Conservation (phyloP, 2,329 filamentous ascomycete species). For the Colletotrichum cordylinicola region DNA sequence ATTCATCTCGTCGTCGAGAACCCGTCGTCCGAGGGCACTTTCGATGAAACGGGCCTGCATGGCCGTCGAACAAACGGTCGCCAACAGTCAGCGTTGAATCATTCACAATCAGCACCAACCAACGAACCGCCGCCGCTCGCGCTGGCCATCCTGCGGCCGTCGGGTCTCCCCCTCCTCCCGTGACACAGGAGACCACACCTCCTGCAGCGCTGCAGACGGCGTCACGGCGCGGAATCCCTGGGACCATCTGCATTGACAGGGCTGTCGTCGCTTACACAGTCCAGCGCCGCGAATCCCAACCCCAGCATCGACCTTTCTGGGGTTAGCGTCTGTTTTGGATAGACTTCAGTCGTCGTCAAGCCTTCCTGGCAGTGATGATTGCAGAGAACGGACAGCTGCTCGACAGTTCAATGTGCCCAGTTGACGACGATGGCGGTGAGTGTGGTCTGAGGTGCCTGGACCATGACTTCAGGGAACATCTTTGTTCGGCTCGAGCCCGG, state of each 20-base stretch:
- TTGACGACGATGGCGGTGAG: background rate
- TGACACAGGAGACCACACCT: background rate
- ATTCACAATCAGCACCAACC: background rate
- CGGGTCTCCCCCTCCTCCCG: background rate
- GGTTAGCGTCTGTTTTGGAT: slow-evolving; percentile 6
- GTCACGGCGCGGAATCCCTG: background rate
- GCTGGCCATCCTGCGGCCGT: background rate
- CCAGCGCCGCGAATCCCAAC: background rate
- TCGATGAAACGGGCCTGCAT: slow-evolving; percentile 15
- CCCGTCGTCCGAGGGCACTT: slow-evolving; percentile 7
- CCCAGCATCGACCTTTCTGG: background rate
- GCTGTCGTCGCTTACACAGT: background rate
- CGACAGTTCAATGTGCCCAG: background rate
- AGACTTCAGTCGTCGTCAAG: background rate
- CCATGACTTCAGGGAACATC: background rate
- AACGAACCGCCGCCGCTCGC: background rate
- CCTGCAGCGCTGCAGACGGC: background rate
- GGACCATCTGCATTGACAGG: background rate
- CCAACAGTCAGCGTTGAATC: background rate
- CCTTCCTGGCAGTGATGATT: background rate
- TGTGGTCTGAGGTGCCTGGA: background rate
- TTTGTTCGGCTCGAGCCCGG: background rate
- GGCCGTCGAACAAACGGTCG: background rate
- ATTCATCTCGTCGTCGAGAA: background rate
- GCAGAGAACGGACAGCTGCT: background rate